Base-by-base conservation (phyloP, 352 stramenopile species). In the Pythium dissimile region DNA sequence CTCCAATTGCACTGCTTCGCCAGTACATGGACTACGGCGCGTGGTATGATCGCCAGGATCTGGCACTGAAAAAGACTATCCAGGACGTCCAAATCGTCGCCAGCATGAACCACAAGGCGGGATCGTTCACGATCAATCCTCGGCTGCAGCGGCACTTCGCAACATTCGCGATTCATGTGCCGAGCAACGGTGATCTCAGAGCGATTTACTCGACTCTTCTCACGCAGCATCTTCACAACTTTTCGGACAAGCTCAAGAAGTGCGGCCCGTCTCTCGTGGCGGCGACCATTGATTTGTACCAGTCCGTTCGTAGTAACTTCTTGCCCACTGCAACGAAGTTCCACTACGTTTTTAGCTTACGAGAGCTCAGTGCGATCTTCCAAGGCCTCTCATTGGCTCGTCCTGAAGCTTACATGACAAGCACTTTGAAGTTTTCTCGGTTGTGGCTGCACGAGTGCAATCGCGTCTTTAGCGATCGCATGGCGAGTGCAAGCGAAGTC, bases 331-430 rank as follows among this genome's bases (percentile, higher is more conserved):
- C 89, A n/a, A 79, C 85, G 3, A 98, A 98, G 50, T 97, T 95
- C 35, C 89, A 97, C 61, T 97, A 98, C 51, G 75, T 95, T 2
- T 98, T 98, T 67, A 97, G 86, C 59, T 82, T 98, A 62, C 76
- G 92, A 12, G 90, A 98, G 42, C 53, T 98, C 9, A 80, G 76
- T 5, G 80, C 82, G 2, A 58, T 98, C 13, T 95, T 97, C 53
- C 85, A 97, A 62, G 89, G 92, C 0, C 54, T 98, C 1, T 85
- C 87, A 12, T 67, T 83, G 27, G 63, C 84, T 0, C 71, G 73
- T 2, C 77, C 87, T 4, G 83, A 92, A 62, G 53, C 66, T 2
- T 94, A 87, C 43, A 47, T 55, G 28, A 83, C 77, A 7, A 73
- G 77, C 18, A 70, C 77, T 15, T 43, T 95, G 2, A 75, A 72